Base-by-base conservation (phyloP, 192 early-diverging fungal species). In the Rhizoclosmatium sp. region DNA sequence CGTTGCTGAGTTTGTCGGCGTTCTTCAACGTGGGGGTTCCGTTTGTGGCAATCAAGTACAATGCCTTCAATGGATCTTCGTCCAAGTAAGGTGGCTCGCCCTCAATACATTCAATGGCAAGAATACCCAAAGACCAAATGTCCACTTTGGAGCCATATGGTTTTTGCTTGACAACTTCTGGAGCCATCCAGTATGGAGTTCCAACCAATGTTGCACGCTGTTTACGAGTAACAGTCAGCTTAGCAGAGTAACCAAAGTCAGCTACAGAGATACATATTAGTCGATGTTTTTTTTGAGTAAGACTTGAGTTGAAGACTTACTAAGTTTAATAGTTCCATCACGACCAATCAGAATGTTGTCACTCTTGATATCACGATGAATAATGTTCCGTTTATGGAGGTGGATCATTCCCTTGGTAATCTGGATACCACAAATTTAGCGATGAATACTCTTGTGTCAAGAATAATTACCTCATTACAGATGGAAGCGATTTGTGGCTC, bases 81-180 rank as follows among this genome's bases (percentile, higher is more conserved):
- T 97, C 92, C 78, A 98, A 81, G 73, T 98, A 98, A 64, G 96
- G 96, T 4, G 95, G 96, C 77, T 98, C 96, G 70, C 93, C 93
- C 84, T 98, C 96, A 73, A 98, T 91, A 94, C 97, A 96, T 84
- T 98, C 95, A 68, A 97, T 96, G 2, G 94, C 95, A 93, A 97
- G 95, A 80, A 98, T 97, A 61, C 96, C 95, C 48, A 96, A 82
- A 4, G 95, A 97, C 96, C 96, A 93, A 12, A 93, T 87, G 75
- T 93, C 92, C 4, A 93, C 90, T 78, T 93, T 93, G 47, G 88
- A 89, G 0, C 92, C 92, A 72, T 93, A 93, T 44, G 86, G 83
- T 73, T 88, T 90, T 31, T 79, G 82, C 40, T 83, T 89, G 51
- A 90, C 88, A 14, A 90, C 88, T 80, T 90, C 89, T 9, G 89